Conservation (phyloP, 2,329 filamentous ascomycete genomes). For the Aspergillus flavus region DNA sequence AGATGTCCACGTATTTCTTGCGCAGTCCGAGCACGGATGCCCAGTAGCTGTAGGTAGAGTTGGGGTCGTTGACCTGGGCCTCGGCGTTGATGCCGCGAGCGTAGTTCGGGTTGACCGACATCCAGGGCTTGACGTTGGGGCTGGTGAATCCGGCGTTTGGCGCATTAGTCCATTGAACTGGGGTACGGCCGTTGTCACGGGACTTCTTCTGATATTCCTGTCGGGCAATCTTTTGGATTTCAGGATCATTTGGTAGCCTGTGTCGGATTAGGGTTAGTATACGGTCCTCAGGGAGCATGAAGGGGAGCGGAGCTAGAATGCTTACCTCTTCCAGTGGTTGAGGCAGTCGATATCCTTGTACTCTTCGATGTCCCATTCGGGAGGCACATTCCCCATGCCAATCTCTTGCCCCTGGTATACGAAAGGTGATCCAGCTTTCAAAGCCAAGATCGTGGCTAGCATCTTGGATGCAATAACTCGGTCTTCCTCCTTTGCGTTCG, state of each 20-base stretch:
- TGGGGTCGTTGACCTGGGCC: slow-evolving; percentile 38
- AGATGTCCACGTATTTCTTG: slow-evolving; percentile 63
- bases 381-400: slow-evolving; percentile 66
- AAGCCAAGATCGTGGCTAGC: slow-evolving; percentile 58
- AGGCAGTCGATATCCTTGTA: slow-evolving; percentile 69
- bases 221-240: slow-evolving; percentile 32
- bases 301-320: neutral
- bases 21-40: slow-evolving; percentile 60
- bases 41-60: slow-evolving; percentile 65
- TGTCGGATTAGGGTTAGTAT: neutral
- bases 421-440: slow-evolving; percentile 65
- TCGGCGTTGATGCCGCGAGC: slow-evolving; percentile 61
- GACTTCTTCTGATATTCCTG: slow-evolving; percentile 45
- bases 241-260: slow-evolving; percentile 35
- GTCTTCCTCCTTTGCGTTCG: slow-evolving; percentile 53
- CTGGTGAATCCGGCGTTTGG: slow-evolving; percentile 67
- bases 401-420: slow-evolving; percentile 73
- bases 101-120: slow-evolving; percentile 68
- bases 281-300: no score
- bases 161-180: slow-evolving; percentile 69
- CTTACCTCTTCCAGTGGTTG: slow-evolving; percentile 57
- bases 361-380: slow-evolving; percentile 62
- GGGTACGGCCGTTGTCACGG: slow-evolving; percentile 70
- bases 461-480: slow-evolving; percentile 60
- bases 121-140: slow-evolving; percentile 63